Conservation (phyloP, 768 basidiomycete species). For the Pleurotus djamor region DNA sequence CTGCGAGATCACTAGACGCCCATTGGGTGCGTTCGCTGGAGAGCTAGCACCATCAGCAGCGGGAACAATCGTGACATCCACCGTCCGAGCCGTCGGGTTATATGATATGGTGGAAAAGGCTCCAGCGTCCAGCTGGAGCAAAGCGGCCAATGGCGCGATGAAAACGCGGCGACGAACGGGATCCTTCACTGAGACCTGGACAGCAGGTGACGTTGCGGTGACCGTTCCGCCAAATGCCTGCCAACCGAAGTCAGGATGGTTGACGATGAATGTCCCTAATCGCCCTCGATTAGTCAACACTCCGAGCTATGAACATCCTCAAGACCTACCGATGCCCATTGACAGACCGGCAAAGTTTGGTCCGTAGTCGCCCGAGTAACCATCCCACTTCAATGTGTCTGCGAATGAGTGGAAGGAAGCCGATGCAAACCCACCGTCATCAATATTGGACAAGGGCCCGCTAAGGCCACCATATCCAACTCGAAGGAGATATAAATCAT, state of each 20-base stretch:
- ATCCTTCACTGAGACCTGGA: constrained; percentile 44
- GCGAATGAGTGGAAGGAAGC: constrained; percentile 62
- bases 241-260: constrained; percentile 60
- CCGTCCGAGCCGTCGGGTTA: constrained; percentile 32
- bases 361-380: constrained; percentile 58
- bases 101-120: constrained; percentile 43
- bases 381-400: constrained; percentile 57
- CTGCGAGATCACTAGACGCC: constrained; percentile 42
- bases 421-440: constrained; percentile 53
- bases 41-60: constrained; percentile 31
- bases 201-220: constrained; percentile 33
- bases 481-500: constrained; percentile 49
- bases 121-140: constrained; percentile 48
- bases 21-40: constrained; percentile 44
- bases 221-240: constrained; percentile 56
- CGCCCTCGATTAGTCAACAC: not conserved
- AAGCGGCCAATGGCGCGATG: constrained; percentile 44
- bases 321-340: constrained; percentile 40
- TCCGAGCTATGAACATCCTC: not conserved
- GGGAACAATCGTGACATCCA: constrained; percentile 38
- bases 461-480: constrained; percentile 50
- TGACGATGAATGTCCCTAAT: constrained; percentile 34
- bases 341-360: constrained; percentile 56
- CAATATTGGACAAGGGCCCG: constrained; percentile 55
- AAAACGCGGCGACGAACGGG: constrained; percentile 49